Evolutionary conservation across 768 basidiomycete species (phyloP).

Genomic region (Suillus paluster): DNA sequence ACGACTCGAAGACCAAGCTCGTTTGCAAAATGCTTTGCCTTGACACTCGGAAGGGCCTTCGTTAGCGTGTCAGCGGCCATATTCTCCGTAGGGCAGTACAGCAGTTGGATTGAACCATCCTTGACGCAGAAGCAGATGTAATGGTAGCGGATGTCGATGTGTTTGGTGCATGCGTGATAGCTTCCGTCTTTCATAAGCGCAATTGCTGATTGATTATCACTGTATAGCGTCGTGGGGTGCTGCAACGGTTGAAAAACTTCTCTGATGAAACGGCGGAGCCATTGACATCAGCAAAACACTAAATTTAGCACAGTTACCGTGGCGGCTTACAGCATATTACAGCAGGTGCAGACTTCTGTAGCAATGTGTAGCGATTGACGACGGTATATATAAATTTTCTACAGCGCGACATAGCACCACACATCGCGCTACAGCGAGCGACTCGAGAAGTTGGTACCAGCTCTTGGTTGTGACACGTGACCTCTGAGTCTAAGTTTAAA

Average conservation of each 20-base stretch:
- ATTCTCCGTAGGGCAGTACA: constrained; percentile 13
- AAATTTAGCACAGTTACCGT: neutral
- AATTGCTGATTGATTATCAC: constrained; percentile 44
- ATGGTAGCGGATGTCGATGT: constrained; percentile 47
- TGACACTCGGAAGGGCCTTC: constrained; percentile 2
- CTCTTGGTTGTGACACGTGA: no score
- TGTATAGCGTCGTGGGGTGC: constrained; percentile 18
- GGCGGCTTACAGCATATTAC: no score
- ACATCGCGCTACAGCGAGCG: no score
- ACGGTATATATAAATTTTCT: no score
- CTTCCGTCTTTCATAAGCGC: constrained; percentile 37
- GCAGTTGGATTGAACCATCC: neutral
- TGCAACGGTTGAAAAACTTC: neutral
- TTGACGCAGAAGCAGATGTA: constrained; percentile 29
- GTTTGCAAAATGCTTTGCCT: neutral
- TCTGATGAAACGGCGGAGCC: neutral
- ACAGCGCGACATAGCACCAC: no score
- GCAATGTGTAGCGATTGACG: no score
- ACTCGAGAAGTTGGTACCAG: no score
- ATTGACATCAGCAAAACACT: neutral
- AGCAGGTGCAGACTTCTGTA: no score
- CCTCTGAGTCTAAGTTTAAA: no score
- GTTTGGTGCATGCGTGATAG: constrained; percentile 44
- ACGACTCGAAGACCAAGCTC: neutral
- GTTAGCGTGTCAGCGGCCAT: constrained; percentile 25